Conservation (phyloP, 192 early-diverging fungal species). For the Mortierella hygrophila region DNA sequence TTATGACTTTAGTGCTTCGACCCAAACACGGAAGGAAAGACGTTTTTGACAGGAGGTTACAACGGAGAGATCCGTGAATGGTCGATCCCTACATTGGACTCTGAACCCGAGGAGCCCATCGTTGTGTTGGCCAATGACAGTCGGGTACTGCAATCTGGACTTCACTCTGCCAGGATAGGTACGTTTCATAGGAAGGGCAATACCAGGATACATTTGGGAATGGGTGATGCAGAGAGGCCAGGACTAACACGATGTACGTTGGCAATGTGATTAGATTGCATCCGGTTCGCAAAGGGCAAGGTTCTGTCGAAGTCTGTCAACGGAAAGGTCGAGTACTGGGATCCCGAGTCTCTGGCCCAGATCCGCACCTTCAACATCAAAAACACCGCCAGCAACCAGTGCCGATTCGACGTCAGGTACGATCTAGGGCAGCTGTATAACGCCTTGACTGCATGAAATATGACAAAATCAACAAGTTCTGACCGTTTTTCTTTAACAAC, state of each 20-base stretch:
- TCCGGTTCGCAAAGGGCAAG: conserved; percentile 75
- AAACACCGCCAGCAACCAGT: conserved; percentile 55
- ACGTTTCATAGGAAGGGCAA: not conserved
- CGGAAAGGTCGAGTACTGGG: conserved; percentile 84
- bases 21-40: conserved; percentile 65
- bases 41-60: conserved; percentile 65
- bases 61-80: conserved; percentile 58
- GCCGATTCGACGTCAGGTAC: conserved; percentile 61
- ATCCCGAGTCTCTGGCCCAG: conserved; percentile 62
- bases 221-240: not conserved
- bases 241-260: not conserved
- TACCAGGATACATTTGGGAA: not conserved
- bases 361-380: conserved; percentile 61
- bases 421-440: not conserved
- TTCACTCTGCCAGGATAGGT: conserved; percentile 57
- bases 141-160: conserved; percentile 36
- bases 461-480: not conserved
- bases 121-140: conserved; percentile 38
- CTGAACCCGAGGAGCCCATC: conserved; percentile 30
- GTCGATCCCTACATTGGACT: conserved; percentile 35
- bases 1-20: conserved; percentile 62
- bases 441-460: not conserved
- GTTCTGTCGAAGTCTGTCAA: conserved; percentile 80
- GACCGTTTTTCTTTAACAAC: not conserved
- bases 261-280: conserved; percentile 67